These are phyloP conservation scores for Paramarasmius palmivorus DNA, from an alignment of 1,284 basidiomycete genomes.

Conservation along the genomic window DNA sequence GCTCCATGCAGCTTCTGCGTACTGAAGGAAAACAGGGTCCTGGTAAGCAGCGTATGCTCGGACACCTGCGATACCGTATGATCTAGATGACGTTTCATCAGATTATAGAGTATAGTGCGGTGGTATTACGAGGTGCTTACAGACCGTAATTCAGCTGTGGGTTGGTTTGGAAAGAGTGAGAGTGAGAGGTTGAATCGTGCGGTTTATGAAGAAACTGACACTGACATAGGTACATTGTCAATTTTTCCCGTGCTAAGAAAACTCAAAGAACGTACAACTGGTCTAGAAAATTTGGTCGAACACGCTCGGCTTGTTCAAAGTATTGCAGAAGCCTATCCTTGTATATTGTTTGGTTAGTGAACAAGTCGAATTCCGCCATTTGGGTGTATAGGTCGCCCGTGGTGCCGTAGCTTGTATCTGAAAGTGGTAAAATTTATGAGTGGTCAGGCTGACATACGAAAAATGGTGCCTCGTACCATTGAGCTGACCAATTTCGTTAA, in stretches of 20 bases:
- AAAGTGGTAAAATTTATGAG: no score
- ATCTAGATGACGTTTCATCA: neutral
- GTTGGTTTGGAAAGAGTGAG: neutral
- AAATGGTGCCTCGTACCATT: neutral
- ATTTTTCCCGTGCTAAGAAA: neutral
- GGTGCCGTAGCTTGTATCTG: slow-evolving; percentile 1
- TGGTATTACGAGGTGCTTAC: neutral
- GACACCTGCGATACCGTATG: neutral
- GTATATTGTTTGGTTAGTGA: slow-evolving; percentile 9
- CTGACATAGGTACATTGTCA: neutral
- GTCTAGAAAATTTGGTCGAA: neutral
- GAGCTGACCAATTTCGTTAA: neutral
- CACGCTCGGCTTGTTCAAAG: neutral
- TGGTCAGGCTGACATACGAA: neutral
- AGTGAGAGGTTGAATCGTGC: neutral
- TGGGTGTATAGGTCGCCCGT: neutral
- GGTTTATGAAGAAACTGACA: neutral
- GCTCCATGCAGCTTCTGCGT: neutral
- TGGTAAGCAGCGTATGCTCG: neutral
- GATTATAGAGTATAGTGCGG: neutral
- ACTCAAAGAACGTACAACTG: neutral
- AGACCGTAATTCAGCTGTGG: neutral
- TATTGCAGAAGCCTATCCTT: neutral
- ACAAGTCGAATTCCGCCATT: slow-evolving; percentile 9
- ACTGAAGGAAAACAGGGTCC: neutral